Evolutionary conservation across 2,329 filamentous ascomycete species (phyloP), one percentile per base, ranked within the genome.

Genomic region (Talaromyces sp.): DNA sequence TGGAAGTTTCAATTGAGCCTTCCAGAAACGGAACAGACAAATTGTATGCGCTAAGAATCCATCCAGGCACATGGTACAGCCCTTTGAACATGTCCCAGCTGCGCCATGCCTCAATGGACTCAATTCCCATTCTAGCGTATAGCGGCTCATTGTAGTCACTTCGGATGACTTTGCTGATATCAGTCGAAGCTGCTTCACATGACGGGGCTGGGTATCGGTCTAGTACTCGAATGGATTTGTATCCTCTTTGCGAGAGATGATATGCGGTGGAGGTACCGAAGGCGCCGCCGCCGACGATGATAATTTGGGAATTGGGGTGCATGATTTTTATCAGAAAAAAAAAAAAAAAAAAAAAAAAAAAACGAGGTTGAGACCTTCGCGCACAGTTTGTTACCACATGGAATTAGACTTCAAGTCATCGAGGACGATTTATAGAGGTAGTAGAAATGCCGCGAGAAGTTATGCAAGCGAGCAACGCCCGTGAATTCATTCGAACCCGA

Each of bases 101-200:
- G 13, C 25, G 36, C 79, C 87, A 91, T 0, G 84, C 73, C 57
- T 86, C 82, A 67, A 88, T 85, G 0, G 88, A 85, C 73, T 90
- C 86, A 30, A 89, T 79, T 0, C 84, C 88, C 22, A 91, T 79
- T 56, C 81, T 73, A 72, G 84, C 86, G 77, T 91, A 90, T 17
- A 85, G 72, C 1, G 84, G 75, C 66, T 88, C 85, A 60, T 84
- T 80, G 74, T 90, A 90, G 72, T 90, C 88, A 55, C 87, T 85
- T 61, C 88, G 85, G 17, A 90, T 81, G 30, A 89, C 86, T 73
- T 90, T 90, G 77, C 89, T 90, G 82, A 87, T 86, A 75, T 91
- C 88, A 78, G 85, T 88, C 0, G 88, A 90, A 0, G 88, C 88
- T 33, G 86, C 87, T 58, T 69, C 73, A 0, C 78, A 74, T 1